Percentiles rank a stretch among this genome's conserved stretches.
phyloP scores from a whole-genome alignment of 2,329 filamentous ascomycete species.

The Didymella glomerata region DNA sequence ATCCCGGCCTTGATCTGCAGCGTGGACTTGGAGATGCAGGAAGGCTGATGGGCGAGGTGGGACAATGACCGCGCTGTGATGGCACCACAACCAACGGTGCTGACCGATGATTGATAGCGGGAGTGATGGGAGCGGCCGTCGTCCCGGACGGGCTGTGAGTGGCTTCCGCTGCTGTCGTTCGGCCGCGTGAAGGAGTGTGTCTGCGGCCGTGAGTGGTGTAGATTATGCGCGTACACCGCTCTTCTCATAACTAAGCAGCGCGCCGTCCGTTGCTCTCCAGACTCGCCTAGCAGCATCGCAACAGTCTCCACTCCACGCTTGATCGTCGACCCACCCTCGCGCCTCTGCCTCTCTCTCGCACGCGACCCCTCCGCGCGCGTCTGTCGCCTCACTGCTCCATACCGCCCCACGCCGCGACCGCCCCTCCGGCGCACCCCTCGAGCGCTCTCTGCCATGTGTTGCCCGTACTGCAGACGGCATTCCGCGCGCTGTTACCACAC shows the following conservation, averaged over 20 bases:
- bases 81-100: neutral
- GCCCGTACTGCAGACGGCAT: slow-evolving; percentile 4
- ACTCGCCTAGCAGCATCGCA: slow-evolving; percentile 3
- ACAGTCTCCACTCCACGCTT: slow-evolving; percentile 8
- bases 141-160: slow-evolving; percentile 2
- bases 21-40: slow-evolving; percentile 1
- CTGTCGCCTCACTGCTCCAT: slow-evolving; percentile 4
- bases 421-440: neutral
- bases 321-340: slow-evolving; percentile 7
- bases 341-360: slow-evolving; percentile 6
- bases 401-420: neutral
- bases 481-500: slow-evolving; percentile 1
- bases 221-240: slow-evolving; percentile 6
- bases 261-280: neutral
- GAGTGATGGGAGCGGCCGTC: slow-evolving; percentile 8
- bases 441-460: slow-evolving; percentile 13
- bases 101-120: neutral
- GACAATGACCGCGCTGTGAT: slow-evolving; percentile 2
- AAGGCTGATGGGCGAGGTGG: slow-evolving; percentile 3
- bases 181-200: neutral
- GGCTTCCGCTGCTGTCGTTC: slow-evolving; percentile 7
- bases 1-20: slow-evolving; percentile 7
- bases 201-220: neutral
- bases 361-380: slow-evolving; percentile 8
- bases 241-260: slow-evolving; percentile 2